phyloP scores from a whole-genome alignment of 2,329 filamentous ascomycete species.

The Cladosporium phlei region DNA sequence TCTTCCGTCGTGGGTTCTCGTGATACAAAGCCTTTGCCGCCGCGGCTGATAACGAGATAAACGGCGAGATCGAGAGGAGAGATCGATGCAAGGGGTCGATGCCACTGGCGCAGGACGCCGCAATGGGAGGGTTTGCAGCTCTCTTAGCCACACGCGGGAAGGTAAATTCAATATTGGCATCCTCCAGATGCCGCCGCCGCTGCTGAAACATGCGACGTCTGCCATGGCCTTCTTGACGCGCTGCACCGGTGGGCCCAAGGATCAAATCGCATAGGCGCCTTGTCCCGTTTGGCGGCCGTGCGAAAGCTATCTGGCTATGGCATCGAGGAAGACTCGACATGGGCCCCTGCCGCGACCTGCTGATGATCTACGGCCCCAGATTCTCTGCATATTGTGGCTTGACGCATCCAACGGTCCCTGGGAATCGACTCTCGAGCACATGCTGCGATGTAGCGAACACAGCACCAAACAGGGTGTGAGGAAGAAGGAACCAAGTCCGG shows the following conservation, averaged over 20 bases:
- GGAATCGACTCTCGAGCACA: no score
- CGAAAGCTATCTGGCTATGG: slow-evolving; percentile 4
- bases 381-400: slow-evolving; percentile 14
- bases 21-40: slow-evolving; percentile 1
- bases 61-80: background rate
- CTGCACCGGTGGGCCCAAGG: background rate
- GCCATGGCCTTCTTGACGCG: background rate
- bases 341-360: slow-evolving; percentile 9
- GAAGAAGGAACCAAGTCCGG: background rate
- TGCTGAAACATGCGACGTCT: slow-evolving; percentile 13
- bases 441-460: background rate
- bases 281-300: slow-evolving; percentile 1
- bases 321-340: background rate
- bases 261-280: background rate
- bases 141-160: slow-evolving; percentile 5
- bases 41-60: slow-evolving; percentile 6
- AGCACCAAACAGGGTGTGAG: slow-evolving; percentile 1
- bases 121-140: slow-evolving; percentile 10
- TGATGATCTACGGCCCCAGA: slow-evolving; percentile 13
- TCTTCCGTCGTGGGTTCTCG: background rate
- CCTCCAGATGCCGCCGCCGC: background rate
- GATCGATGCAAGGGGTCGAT: slow-evolving; percentile 12
- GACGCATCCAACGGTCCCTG: slow-evolving; percentile 2
- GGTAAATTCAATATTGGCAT: slow-evolving; percentile 6
- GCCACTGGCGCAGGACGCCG: slow-evolving; percentile 7